Percentiles rank a stretch among this genome's conserved stretches.
Conservation (phyloP, 495 filamentous ascomycete species). For the Ramalina peruviana region DNA sequence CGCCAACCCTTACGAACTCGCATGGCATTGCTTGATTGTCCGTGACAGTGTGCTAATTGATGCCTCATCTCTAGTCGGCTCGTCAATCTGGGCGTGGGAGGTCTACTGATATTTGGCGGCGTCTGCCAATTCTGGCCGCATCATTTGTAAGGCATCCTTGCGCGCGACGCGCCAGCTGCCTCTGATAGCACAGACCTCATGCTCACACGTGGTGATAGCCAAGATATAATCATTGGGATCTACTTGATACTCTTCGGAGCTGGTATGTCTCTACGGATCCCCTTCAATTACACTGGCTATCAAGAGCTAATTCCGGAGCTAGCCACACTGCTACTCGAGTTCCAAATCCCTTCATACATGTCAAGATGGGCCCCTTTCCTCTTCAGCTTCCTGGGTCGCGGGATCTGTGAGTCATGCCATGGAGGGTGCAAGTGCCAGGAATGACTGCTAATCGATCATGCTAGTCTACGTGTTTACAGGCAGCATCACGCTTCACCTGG, state of each 20-base stretch:
- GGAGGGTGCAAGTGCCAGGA: background rate
- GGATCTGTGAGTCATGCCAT: conserved; percentile 58
- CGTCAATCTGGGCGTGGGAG: conserved; percentile 80
- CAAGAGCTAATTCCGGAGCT: background rate
- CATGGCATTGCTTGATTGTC: background rate
- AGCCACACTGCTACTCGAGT: conserved; percentile 59
- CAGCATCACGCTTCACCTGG: conserved; percentile 16
- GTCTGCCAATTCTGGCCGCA: conserved; percentile 72
- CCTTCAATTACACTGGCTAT: background rate
- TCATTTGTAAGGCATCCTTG: conserved; percentile 31
- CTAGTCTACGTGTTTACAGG: conserved; percentile 95
- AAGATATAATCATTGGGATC: conserved; percentile 52
- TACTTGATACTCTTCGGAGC: conserved; percentile 88
- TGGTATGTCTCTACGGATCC: conserved; percentile 36
- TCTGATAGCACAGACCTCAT: background rate
- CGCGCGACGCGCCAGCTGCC: background rate
- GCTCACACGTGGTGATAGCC: conserved; percentile 12
- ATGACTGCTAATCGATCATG: conserved; percentile 9
- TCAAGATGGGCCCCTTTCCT: conserved; percentile 93
- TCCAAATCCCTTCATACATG: conserved; percentile 87
- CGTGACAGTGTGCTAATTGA: conserved; percentile 4
- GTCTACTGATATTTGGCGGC: conserved; percentile 80
- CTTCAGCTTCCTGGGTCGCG: conserved; percentile 91
- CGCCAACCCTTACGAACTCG: background rate
- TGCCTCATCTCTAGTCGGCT: conserved; percentile 50